Percentiles rank a stretch among this genome's conserved stretches.
phyloP scores from a whole-genome alignment of 2,329 filamentous ascomycete species.

The Mollisia scopiformis region DNA sequence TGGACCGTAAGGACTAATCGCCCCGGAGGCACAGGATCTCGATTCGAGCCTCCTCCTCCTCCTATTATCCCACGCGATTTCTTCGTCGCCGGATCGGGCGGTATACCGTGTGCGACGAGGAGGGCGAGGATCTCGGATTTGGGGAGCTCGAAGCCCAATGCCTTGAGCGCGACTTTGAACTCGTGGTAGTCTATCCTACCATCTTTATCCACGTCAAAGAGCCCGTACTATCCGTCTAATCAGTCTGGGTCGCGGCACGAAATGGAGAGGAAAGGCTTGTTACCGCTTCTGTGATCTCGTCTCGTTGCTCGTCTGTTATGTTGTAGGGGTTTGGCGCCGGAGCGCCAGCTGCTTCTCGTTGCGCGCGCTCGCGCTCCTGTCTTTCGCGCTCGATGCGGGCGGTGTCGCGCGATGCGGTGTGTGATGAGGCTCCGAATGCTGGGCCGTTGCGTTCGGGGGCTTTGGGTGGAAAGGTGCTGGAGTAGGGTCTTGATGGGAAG shows the following conservation, averaged over 20 bases:
- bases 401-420: slow-evolving; percentile 36
- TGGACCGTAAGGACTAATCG: slow-evolving; percentile 70
- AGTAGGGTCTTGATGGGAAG: slow-evolving; percentile 47
- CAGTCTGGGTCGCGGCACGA: background rate
- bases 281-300: slow-evolving; percentile 94
- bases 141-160: slow-evolving; percentile 88
- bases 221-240: slow-evolving; percentile 67
- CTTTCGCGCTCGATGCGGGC: slow-evolving; percentile 44
- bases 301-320: slow-evolving; percentile 84
- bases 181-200: slow-evolving; percentile 96
- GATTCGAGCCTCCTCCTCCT: too few relatives aligned
- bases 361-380: slow-evolving; percentile 34
- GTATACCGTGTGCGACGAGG: slow-evolving; percentile 78
- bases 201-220: slow-evolving; percentile 98
- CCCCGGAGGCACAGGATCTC: slow-evolving; percentile 51
- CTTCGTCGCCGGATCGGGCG: slow-evolving; percentile 55
- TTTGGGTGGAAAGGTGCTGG: slow-evolving; percentile 49
- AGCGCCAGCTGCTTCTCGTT: slow-evolving; percentile 23
- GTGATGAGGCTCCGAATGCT: slow-evolving; percentile 41
- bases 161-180: slow-evolving; percentile 94
- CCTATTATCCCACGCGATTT: too few relatives aligned
- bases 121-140: slow-evolving; percentile 84
- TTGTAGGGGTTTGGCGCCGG: slow-evolving; percentile 37
- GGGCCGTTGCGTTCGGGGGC: slow-evolving; percentile 49
- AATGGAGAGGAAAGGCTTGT: slow-evolving; percentile 39